These are phyloP conservation scores for Bauhinia variegata DNA, from an alignment of 306 rosid species.

Conservation along the genomic window DNA sequence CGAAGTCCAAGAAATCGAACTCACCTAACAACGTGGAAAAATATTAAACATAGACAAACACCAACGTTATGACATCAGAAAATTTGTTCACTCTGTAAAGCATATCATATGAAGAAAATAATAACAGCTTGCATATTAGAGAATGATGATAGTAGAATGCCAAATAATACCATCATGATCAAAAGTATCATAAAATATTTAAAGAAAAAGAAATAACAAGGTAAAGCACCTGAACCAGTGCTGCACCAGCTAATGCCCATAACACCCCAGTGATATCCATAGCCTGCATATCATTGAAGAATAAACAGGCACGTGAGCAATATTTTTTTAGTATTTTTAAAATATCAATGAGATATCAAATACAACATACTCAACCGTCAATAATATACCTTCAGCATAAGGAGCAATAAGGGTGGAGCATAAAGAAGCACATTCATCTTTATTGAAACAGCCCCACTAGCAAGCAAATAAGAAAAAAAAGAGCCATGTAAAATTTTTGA, in stretches of 20 bases:
- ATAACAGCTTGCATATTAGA: slow-evolving; percentile 15
- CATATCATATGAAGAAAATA: slow-evolving; percentile 27
- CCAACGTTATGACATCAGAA: slow-evolving; percentile 40
- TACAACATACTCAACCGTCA: slow-evolving; percentile 13
- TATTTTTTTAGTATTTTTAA: slow-evolving; percentile 8
- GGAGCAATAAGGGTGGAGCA: slow-evolving; percentile 84
- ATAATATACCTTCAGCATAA: slow-evolving; percentile 77
- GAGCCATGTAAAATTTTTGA: slow-evolving; percentile 31
- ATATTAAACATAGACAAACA: slow-evolving; percentile 38
- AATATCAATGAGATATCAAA: slow-evolving; percentile 1
- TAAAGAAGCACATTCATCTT: slow-evolving; percentile 98
- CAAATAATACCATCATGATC: neutral
- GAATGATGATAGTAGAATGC: neutral
- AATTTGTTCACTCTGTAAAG: slow-evolving; percentile 32
- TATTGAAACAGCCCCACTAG: slow-evolving; percentile 85
- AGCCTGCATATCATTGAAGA: slow-evolving; percentile 54
- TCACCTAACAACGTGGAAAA: slow-evolving; percentile 59
- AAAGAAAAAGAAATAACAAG: slow-evolving; percentile 22
- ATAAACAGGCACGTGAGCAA: slow-evolving; percentile 34
- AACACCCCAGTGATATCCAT: slow-evolving; percentile 72
- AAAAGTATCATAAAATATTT: slow-evolving; percentile 13
- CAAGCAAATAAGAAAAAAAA: slow-evolving; percentile 38
- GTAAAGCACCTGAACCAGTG: slow-evolving; percentile 80
- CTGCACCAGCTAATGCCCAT: slow-evolving; percentile 82
- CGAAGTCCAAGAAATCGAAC: slow-evolving; percentile 60